Percentiles rank a stretch among this genome's conserved stretches.
Conservation (phyloP, 1,284 basidiomycete genomes). For the Microbotryomycetes sp. region DNA sequence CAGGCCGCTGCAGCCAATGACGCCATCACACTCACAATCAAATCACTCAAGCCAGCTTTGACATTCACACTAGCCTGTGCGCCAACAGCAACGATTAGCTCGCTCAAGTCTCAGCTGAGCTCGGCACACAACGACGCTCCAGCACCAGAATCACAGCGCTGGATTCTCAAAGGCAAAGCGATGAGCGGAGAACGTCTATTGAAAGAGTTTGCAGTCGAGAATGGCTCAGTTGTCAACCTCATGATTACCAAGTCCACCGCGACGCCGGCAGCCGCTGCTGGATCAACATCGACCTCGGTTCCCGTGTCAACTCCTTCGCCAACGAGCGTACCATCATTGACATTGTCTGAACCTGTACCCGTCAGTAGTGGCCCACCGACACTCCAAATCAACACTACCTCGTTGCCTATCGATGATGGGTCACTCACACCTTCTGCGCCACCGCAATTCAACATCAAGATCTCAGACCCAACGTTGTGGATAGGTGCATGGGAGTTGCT, state of each 20-base stretch:
- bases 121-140: constrained; percentile 55
- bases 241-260: constrained; percentile 52
- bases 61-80: constrained; percentile 60
- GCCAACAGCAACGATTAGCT: constrained; percentile 67
- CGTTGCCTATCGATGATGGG: constrained; percentile 21
- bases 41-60: constrained; percentile 79
- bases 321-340: constrained; percentile 19
- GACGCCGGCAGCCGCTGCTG: constrained; percentile 5
- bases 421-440: constrained; percentile 9
- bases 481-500: constrained; percentile 14
- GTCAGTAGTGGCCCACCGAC: background rate
- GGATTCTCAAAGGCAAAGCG: constrained; percentile 86
- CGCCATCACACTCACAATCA: constrained; percentile 67
- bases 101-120: constrained; percentile 67
- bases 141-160: constrained; percentile 65
- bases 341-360: constrained; percentile 17
- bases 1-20: constrained; percentile 41
- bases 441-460: constrained; percentile 9
- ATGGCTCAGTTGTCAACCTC: constrained; percentile 71
- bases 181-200: constrained; percentile 77
- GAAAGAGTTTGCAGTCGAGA: constrained; percentile 74
- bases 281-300: background rate
- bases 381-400: constrained; percentile 12
- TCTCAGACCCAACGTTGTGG: constrained; percentile 29
- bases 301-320: constrained; percentile 9